These are phyloP conservation scores for Cladosporium austrohemisphaericum DNA, from an alignment of 2,329 filamentous ascomycete genomes.

Conservation along the genomic window DNA sequence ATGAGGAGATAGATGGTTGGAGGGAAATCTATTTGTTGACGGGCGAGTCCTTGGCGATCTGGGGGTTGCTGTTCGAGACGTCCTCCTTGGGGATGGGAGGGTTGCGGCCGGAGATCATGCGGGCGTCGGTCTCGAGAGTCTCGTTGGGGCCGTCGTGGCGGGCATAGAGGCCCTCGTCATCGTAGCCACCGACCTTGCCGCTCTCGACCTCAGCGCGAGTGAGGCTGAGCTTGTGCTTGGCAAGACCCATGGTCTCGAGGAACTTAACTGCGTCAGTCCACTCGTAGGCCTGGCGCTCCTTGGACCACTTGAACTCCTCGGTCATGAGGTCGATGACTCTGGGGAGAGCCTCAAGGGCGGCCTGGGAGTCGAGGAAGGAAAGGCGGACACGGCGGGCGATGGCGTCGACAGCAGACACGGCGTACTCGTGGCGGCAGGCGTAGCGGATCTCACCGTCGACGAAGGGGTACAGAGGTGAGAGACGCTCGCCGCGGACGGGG, in stretches of 20 bases:
- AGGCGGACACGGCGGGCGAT: constrained; percentile 79
- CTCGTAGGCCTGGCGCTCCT: constrained; percentile 67
- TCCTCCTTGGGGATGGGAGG: constrained; percentile 30
- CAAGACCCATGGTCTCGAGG: constrained; percentile 60
- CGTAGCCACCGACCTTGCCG: constrained; percentile 49
- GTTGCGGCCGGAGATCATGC: constrained; percentile 43
- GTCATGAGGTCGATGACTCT: constrained; percentile 85
- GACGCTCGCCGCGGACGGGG: constrained; percentile 75
- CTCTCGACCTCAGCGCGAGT: constrained; percentile 57
- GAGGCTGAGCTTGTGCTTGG: constrained; percentile 52
- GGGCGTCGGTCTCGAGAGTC: constrained; percentile 49
- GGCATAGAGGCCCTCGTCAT: constrained; percentile 49
- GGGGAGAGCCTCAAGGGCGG: constrained; percentile 80
- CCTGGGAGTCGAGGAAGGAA: constrained; percentile 88
- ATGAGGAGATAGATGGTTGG: neutral
- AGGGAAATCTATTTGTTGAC: constrained; percentile 43
- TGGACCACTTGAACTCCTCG: constrained; percentile 76
- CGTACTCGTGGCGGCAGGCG: constrained; percentile 83
- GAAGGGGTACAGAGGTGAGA: constrained; percentile 80
- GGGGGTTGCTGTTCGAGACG: constrained; percentile 6
- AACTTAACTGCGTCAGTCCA: constrained; percentile 68
- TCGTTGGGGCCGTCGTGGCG: constrained; percentile 54
- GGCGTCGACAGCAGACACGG: constrained; percentile 85
- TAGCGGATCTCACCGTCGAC: constrained; percentile 90
- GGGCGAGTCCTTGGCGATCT: constrained; percentile 39